phyloP scores from a whole-genome alignment of 768 basidiomycete genomes.

The Udeniomyces megalosporus region DNA sequence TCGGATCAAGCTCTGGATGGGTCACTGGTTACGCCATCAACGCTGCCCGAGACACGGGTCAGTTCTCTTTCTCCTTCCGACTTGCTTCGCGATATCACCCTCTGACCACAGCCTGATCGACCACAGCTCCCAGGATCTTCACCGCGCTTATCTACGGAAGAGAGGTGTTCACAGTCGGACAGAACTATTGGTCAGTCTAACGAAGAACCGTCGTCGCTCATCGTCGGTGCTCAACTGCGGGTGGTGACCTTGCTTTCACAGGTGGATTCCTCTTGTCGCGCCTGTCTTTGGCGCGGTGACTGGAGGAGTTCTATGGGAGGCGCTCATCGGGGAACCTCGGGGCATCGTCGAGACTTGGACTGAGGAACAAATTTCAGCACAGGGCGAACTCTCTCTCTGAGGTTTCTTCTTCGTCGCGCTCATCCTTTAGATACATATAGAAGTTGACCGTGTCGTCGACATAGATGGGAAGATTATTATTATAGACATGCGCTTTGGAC shows the following conservation, averaged over 20 bases:
- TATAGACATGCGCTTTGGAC: too few species aligned
- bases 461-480: too few species aligned
- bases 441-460: too few species aligned
- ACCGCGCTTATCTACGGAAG: slow-evolving; percentile 11
- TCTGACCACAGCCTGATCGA: slow-evolving; percentile 13
- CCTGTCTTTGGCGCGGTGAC: slow-evolving; percentile 6
- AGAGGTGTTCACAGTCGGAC: slow-evolving; percentile 1
- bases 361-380: too few species aligned
- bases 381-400: too few species aligned
- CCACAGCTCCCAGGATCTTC: slow-evolving; percentile 10
- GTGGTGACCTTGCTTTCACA: not conserved
- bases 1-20: slow-evolving; percentile 3
- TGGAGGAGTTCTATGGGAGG: not conserved
- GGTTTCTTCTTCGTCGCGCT: too few species aligned
- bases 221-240: too few species aligned
- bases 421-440: too few species aligned
- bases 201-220: too few species aligned
- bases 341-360: not conserved
- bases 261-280: slow-evolving; percentile 9
- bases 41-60: not conserved
- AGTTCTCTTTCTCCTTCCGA: not conserved
- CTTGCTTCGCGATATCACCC: not conserved
- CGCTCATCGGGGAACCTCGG: slow-evolving; percentile 9
- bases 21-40: slow-evolving; percentile 15
- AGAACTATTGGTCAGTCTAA: slow-evolving; percentile 7